Evolutionary conservation across 2,329 filamentous ascomycete genomes (phyloP), one percentile per base, ranked within the genome.

Genomic region (Colletotrichum sublineola): DNA sequence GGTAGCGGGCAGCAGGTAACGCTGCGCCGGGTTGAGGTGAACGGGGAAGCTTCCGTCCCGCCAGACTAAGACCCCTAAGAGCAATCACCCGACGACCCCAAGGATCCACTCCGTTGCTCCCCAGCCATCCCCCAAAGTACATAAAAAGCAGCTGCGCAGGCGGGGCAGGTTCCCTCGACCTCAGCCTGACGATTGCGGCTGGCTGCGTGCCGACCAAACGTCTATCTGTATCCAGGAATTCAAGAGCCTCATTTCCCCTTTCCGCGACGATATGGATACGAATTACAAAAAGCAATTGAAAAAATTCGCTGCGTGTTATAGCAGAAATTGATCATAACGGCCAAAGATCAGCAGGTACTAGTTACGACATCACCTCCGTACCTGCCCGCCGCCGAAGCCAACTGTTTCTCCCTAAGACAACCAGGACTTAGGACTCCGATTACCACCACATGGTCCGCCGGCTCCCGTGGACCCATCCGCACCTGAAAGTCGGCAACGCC

Each of bases 381-480:
- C 40, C 48, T 2, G 29, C 62, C 50, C 31, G 15, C 63, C 38
- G 11, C 31, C 7, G 12, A 46, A 33, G 14, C 29, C 50, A 61
- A 55, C 60, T 11, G 40, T 20, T 12, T 2, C 29, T 42, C 29
- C 65, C 31, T 20, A 33, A 44, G 38, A 50, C 24, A 33, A 31
- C 31, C 20, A 18, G 24, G 29, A 20, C 15, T 20, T 8, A 24
- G 7, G 7, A 9, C 29, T 29, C 50, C 50, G 15, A 24, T 20
- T 7, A 31, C 20, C 20, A 56, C 33, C 63, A 31, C 63, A 68
- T 74, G 63, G 73, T 66, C 56, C 73, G 73, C 53, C 73, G 58
- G 20, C 67, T 74, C 15, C 67, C 73, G 63, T 73, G 63, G 66
- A 67, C 64, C 29, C 71, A 71, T 70, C 63, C 71, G 14, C 53